Percentiles rank a stretch among this genome's conserved stretches.
Evolutionary conservation across 495 filamentous ascomycete genomes (phyloP).

Genomic region (Xylona heveae): DNA sequence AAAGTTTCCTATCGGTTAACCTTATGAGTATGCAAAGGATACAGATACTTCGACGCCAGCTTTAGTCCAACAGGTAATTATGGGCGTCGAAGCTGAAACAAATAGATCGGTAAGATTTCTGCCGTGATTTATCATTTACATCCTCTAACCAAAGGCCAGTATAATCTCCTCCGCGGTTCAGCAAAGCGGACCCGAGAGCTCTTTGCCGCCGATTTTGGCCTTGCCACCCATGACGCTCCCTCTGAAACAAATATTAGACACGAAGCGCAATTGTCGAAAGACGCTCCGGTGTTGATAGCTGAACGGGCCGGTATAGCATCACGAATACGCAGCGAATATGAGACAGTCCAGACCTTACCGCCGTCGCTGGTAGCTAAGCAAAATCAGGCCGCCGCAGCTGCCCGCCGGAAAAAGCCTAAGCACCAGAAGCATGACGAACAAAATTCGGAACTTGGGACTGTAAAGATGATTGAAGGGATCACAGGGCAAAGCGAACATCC

Average conservation of each 20-base stretch:
- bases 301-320: slow-evolving; percentile 31
- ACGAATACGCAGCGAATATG: slow-evolving; percentile 58
- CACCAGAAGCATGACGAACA: slow-evolving; percentile 19
- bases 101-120: too few species aligned
- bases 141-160: slow-evolving; percentile 5
- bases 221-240: too few species aligned
- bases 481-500: slow-evolving; percentile 20
- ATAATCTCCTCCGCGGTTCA: slow-evolving; percentile 27
- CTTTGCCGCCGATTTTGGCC: slow-evolving; percentile 20
- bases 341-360: slow-evolving; percentile 63
- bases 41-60: too few species aligned
- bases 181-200: slow-evolving; percentile 44
- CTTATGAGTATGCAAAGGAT: too few species aligned
- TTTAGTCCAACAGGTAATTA: too few species aligned
- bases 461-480: slow-evolving; percentile 51
- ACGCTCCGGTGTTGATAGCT: too few species aligned
- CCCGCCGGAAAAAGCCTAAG: slow-evolving; percentile 35
- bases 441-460: slow-evolving; percentile 32
- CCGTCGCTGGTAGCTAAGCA: slow-evolving; percentile 70
- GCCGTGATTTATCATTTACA: too few species aligned
- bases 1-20: too few species aligned
- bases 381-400: slow-evolving; percentile 32
- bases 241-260: too few species aligned
- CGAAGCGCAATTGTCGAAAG: too few species aligned
- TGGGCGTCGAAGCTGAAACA: too few species aligned